Evolutionary conservation across 306 rosid species (phyloP).

Genomic region (Castanea crenata): DNA sequence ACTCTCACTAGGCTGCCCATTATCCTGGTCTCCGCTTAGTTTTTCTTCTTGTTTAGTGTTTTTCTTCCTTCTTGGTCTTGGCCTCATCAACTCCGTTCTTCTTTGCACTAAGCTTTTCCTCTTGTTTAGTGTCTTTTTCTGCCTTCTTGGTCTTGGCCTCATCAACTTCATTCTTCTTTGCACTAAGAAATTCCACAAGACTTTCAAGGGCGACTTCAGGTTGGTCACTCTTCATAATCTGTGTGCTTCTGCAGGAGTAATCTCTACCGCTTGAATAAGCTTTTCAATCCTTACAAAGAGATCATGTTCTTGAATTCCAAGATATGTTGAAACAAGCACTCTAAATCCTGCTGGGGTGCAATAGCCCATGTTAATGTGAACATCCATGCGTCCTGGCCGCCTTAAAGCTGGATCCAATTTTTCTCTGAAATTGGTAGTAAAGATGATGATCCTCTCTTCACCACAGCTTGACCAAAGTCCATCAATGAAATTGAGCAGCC

Average conservation of each 20-base stretch:
- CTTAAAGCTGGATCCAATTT: slow-evolving; percentile 37
- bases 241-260: slow-evolving; percentile 50
- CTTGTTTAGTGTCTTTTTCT: too few species aligned
- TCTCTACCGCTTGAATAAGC: slow-evolving; percentile 16
- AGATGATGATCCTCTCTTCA: slow-evolving; percentile 47
- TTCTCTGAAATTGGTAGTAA: slow-evolving; percentile 47
- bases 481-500: slow-evolving; percentile 38
- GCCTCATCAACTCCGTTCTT: not conserved
- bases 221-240: slow-evolving; percentile 32
- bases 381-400: slow-evolving; percentile 48
- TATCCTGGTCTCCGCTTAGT: too few species aligned
- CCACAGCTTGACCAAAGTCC: slow-evolving; percentile 53
- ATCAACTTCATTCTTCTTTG: not conserved
- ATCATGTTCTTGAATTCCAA: slow-evolving; percentile 18
- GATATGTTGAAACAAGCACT: slow-evolving; percentile 33
- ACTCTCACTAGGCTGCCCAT: too few species aligned
- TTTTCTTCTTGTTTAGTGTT: too few species aligned
- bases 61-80: too few species aligned
- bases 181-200: not conserved
- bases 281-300: slow-evolving; percentile 25
- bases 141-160: not conserved
- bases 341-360: slow-evolving; percentile 35
- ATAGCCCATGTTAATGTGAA: slow-evolving; percentile 43
- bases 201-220: slow-evolving; percentile 8
- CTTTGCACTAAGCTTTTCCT: too few species aligned